Percentiles rank a stretch among this genome's conserved stretches.
phyloP scores from a whole-genome alignment of 768 basidiomycete genomes.

The Mycena chlorophos region DNA sequence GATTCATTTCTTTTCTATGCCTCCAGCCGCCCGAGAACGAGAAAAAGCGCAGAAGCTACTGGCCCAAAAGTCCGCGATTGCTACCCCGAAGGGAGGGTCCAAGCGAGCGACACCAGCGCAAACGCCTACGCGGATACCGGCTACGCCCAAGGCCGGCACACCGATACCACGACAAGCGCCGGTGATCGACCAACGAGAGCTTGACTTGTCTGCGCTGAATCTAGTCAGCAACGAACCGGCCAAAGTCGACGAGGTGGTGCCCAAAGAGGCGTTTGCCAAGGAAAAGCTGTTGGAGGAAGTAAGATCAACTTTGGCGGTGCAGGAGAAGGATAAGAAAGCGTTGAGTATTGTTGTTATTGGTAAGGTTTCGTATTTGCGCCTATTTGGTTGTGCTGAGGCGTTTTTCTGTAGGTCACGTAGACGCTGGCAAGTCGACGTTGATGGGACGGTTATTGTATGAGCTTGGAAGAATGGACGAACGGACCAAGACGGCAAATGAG shows the following conservation, averaged over 20 bases:
- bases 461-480: slow-evolving; percentile 84
- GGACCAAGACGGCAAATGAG: slow-evolving; percentile 80
- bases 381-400: slow-evolving; percentile 1
- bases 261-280: slow-evolving; percentile 65
- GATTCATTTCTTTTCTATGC: slow-evolving; percentile 41
- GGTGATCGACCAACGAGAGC: slow-evolving; percentile 58
- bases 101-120: no score
- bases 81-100: no score
- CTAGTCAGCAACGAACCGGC: slow-evolving; percentile 47
- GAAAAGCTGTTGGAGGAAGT: slow-evolving; percentile 88
- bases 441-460: slow-evolving; percentile 96
- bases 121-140: no score
- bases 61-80: slow-evolving; percentile 40
- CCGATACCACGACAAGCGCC: no score
- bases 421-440: slow-evolving; percentile 96
- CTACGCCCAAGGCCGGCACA: no score
- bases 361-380: slow-evolving; percentile 33
- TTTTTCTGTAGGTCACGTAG: slow-evolving; percentile 79
- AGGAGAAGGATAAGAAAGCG: slow-evolving; percentile 58
- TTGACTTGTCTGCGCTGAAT: slow-evolving; percentile 78
- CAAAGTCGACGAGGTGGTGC: slow-evolving; percentile 51
- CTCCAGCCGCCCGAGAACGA: slow-evolving; percentile 76
- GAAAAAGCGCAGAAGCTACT: slow-evolving; percentile 67
- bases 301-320: slow-evolving; percentile 49
- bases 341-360: slow-evolving; percentile 93